Evolutionary conservation across 768 basidiomycete species (phyloP).

Genomic region (Lentinula raphanica): DNA sequence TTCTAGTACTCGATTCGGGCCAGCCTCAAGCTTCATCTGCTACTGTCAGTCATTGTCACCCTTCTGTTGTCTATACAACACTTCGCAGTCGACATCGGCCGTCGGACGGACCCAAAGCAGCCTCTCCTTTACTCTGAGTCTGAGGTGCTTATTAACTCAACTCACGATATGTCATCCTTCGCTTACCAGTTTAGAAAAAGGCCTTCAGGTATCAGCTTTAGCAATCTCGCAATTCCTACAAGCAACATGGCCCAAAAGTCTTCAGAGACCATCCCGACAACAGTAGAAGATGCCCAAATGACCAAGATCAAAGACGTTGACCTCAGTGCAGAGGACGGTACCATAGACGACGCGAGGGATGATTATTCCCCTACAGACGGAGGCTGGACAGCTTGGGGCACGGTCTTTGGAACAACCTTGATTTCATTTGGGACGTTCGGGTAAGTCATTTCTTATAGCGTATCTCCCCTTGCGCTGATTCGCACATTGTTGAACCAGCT

Average conservation of each 20-base stretch:
- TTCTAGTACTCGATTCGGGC: no score
- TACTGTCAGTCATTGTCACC: background rate
- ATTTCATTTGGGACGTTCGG: conserved; percentile 9
- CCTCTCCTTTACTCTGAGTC: background rate
- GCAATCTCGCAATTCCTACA: background rate
- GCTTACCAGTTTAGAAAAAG: background rate
- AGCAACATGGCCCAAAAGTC: background rate
- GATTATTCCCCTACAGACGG: conserved; percentile 1
- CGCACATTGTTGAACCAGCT: background rate
- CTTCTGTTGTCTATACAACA: background rate
- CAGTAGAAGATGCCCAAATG: background rate
- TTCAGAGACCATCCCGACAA: background rate
- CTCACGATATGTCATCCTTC: background rate
- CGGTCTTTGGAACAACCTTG: conserved; percentile 1
- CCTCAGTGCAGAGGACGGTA: background rate
- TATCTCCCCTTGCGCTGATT: conserved; percentile 14
- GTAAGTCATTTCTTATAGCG: conserved; percentile 13
- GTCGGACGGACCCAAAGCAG: background rate
- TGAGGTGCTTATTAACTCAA: background rate
- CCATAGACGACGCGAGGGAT: background rate
- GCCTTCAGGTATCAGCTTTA: background rate
- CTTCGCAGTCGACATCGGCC: background rate
- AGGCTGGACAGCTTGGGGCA: conserved; percentile 3
- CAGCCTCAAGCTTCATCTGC: background rate
- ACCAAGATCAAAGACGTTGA: background rate